Evolutionary conservation across 2,329 filamentous ascomycete genomes (phyloP).

Genomic region (Cladosporium sp.): DNA sequence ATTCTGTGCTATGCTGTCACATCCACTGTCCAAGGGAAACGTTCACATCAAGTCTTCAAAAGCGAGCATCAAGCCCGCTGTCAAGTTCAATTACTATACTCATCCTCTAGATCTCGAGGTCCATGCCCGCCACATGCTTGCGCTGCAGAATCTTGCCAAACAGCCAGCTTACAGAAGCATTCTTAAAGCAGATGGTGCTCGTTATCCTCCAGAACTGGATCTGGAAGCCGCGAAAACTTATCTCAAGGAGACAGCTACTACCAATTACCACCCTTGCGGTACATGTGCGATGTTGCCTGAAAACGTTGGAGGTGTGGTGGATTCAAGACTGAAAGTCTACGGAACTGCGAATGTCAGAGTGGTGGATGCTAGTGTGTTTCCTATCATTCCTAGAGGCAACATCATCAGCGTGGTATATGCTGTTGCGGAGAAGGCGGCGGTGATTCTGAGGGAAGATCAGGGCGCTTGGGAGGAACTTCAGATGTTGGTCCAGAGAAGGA

Average conservation of each 20-base stretch:
- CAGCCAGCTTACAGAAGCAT: constrained; percentile 35
- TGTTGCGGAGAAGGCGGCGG: constrained; percentile 30
- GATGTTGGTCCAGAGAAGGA: too few species aligned
- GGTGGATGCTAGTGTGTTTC: constrained; percentile 34
- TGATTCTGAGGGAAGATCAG: constrained; percentile 24
- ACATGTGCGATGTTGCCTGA: constrained; percentile 32
- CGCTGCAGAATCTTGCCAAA: constrained; percentile 39
- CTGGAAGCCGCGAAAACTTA: constrained; percentile 23
- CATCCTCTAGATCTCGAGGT: constrained; percentile 29
- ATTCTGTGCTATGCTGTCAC: constrained; percentile 20
- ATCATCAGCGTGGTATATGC: constrained; percentile 29
- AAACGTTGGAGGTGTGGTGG: constrained; percentile 29
- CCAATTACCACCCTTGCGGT: constrained; percentile 38
- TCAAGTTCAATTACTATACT: constrained; percentile 27
- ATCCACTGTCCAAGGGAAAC: constrained; percentile 26
- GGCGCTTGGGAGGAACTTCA: too few species aligned
- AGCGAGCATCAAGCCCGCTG: constrained; percentile 18
- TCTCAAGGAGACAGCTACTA: constrained; percentile 13
- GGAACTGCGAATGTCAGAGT: constrained; percentile 35
- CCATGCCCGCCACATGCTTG: constrained; percentile 23
- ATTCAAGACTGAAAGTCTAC: constrained; percentile 34
- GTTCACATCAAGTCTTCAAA: constrained; percentile 24
- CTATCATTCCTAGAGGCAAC: constrained; percentile 30
- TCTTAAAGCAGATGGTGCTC: constrained; percentile 17
- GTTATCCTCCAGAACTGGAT: constrained; percentile 7